phyloP scores from a whole-genome alignment of 2,329 filamentous ascomycete genomes.

The Pyrenochaeta sp. region DNA sequence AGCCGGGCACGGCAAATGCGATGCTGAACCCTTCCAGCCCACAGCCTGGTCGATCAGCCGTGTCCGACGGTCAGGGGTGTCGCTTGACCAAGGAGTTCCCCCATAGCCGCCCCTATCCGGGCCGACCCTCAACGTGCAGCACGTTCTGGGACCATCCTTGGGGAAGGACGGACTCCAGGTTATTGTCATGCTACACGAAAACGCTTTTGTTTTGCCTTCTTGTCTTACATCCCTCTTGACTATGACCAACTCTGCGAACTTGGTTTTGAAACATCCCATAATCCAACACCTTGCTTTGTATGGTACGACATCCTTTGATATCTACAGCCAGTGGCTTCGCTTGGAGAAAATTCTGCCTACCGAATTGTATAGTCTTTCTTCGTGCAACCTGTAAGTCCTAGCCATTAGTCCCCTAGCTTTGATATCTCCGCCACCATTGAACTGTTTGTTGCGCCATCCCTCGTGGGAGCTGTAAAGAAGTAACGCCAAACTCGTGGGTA shows the following conservation, averaged over 20 bases:
- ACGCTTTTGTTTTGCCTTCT: constrained; percentile 15
- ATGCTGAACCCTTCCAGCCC: constrained; percentile 24
- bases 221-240: constrained; percentile 5
- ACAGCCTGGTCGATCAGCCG: constrained; percentile 41
- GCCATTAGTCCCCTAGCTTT: too few relatives aligned
- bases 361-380: too few relatives aligned
- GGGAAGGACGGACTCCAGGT: constrained; percentile 6
- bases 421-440: neutral
- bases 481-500: constrained; percentile 17
- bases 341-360: too few relatives aligned
- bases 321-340: too few relatives aligned
- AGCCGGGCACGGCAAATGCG: constrained; percentile 25
- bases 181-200: constrained; percentile 11
- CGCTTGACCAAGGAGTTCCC: constrained; percentile 24
- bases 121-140: constrained; percentile 37
- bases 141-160: constrained; percentile 23
- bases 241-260: neutral
- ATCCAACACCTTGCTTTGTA: constrained; percentile 12
- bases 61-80: constrained; percentile 20
- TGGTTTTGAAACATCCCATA: constrained; percentile 7
- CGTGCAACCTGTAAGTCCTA: too few relatives aligned
- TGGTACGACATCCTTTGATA: constrained; percentile 10
- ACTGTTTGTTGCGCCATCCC: constrained; percentile 14
- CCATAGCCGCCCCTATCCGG: constrained; percentile 39
- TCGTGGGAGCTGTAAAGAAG: constrained; percentile 11